Evolutionary conservation across 192 early-diverging fungal species (phyloP).

Genomic region (Glomus cerebriforme): DNA sequence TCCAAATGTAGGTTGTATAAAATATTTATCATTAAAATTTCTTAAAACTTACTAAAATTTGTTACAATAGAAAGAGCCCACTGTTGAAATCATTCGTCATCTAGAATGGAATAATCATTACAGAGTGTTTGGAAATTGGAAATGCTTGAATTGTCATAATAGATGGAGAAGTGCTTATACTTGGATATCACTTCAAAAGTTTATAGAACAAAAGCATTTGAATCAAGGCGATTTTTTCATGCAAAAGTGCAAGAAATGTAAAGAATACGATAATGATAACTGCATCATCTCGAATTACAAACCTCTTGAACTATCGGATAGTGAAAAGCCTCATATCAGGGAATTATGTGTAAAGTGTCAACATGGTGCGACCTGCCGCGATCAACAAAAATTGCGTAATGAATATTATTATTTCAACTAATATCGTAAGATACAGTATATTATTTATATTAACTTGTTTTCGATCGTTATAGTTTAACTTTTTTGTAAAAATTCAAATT

Average conservation of each 20-base stretch:
- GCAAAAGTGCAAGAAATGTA: conserved; percentile 9
- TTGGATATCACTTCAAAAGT: conserved; percentile 30
- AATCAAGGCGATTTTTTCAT: background rate
- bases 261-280: background rate
- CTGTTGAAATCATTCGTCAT: background rate
- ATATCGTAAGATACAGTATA: too few species aligned
- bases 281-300: background rate
- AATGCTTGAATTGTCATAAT: conserved; percentile 1
- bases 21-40: background rate
- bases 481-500: too few species aligned
- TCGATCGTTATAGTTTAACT: too few species aligned
- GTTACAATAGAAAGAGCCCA: background rate
- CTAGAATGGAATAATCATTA: conserved; percentile 6
- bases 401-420: too few species aligned
- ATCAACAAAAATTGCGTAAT: too few species aligned
- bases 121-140: conserved; percentile 16
- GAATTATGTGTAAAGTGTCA: conserved; percentile 1
- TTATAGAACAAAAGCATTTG: background rate
- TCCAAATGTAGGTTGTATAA: background rate
- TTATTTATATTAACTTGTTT: too few species aligned
- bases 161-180: conserved; percentile 25
- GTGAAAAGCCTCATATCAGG: background rate
- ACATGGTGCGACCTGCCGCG: background rate
- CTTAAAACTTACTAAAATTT: background rate
- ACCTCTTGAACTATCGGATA: background rate